Conservation (phyloP, 441 rosid genomes). For the Populus hybrid region DNA sequence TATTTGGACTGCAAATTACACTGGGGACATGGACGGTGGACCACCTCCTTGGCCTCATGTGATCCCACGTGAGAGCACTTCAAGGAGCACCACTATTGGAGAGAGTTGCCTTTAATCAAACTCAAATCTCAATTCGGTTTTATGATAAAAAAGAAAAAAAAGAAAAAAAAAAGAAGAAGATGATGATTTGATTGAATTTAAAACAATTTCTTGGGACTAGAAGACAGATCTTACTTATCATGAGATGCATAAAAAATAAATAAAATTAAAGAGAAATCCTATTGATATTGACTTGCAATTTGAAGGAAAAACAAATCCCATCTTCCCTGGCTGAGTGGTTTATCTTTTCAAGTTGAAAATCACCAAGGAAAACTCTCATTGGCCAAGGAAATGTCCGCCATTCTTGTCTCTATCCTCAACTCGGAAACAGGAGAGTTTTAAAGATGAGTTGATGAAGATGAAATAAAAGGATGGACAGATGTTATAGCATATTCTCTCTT, state of each 20-base stretch:
- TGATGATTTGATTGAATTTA: not conserved
- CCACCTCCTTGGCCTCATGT: not conserved
- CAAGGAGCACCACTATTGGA: not conserved
- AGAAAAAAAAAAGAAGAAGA: too few species aligned
- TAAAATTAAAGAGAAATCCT: not conserved
- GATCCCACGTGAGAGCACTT: slow-evolving; percentile 7
- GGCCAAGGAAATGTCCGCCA: not conserved
- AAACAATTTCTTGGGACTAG: not conserved
- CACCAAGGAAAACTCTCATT: not conserved
- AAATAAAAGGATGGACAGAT: too few species aligned
- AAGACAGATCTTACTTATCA: not conserved
- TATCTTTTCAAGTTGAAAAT: not conserved
- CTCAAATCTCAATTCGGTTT: not conserved
- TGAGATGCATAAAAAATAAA: not conserved
- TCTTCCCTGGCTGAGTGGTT: not conserved
- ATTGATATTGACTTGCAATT: not conserved
- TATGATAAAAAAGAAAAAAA: not conserved
- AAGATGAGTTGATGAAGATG: too few species aligned
- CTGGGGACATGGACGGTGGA: not conserved
- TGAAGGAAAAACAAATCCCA: not conserved
- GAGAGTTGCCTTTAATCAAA: not conserved
- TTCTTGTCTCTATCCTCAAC: not conserved
- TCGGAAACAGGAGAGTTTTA: too few species aligned
- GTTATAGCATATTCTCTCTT: too few species aligned
- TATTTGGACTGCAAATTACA: not conserved